A percentile compares a stretch with the other conserved stretches of the same genome.
phyloP scores from a whole-genome alignment of 148 eudicot species.

The Chenopodium berlandieri region DNA sequence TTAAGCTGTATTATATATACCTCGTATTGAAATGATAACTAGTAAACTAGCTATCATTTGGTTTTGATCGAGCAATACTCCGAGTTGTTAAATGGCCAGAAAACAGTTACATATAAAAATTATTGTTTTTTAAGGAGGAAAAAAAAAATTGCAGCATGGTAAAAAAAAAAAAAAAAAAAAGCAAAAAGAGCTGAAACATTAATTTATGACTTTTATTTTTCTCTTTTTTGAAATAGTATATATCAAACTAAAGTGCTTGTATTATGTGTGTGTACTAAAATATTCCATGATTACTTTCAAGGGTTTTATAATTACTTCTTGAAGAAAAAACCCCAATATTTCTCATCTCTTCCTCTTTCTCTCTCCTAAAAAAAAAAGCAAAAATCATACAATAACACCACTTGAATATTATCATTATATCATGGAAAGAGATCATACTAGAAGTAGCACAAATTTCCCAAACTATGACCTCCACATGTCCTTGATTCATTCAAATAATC shows the following conservation, averaged over 20 bases:
- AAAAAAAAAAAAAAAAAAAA: background rate
- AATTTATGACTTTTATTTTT: background rate
- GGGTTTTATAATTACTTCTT: constrained; percentile 30
- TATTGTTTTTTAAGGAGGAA: no score
- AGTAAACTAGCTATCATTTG: no score
- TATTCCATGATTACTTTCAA: constrained; percentile 19
- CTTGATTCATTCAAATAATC: constrained; percentile 24
- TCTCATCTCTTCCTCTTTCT: background rate
- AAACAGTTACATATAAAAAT: no score
- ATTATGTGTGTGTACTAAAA: background rate
- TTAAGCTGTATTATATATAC: no score
- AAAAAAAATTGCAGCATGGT: background rate
- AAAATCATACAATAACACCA: background rate
- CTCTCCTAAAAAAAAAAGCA: constrained; percentile 7
- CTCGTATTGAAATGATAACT: no score
- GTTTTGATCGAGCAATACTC: no score
- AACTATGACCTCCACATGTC: constrained; percentile 38
- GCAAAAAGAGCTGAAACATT: constrained; percentile 11
- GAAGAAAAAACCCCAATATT: constrained; percentile 11
- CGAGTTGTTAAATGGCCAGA: no score
- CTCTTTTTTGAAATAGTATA: constrained; percentile 9
- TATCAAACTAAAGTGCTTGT: background rate
- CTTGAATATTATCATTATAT: background rate
- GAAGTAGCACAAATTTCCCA: constrained; percentile 17
- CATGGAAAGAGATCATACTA: constrained; percentile 28